Percentiles rank a stretch among this genome's conserved stretches.
Conservation (phyloP, 495 filamentous ascomycete genomes). For the Annulohypoxylon bovei region DNA sequence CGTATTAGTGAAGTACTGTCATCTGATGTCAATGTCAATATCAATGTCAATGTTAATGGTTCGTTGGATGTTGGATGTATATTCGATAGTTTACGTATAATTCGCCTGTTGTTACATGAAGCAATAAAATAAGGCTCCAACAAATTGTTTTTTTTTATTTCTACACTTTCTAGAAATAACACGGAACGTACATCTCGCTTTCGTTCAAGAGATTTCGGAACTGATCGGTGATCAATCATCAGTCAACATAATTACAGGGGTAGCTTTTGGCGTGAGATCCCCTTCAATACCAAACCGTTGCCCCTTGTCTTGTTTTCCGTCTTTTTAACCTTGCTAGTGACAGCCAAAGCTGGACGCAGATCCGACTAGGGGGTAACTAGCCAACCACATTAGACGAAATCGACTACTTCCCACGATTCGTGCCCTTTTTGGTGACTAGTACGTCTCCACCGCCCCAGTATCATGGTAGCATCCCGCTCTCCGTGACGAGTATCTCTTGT, state of each 20-base stretch:
- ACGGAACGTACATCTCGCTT: slow-evolving; percentile 10
- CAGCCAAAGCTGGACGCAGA: slow-evolving; percentile 31
- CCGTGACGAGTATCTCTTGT: slow-evolving; percentile 47
- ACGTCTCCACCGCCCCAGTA: slow-evolving; percentile 34
- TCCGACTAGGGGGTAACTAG: slow-evolving; percentile 29
- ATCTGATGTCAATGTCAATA: background rate
- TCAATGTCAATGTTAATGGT: background rate
- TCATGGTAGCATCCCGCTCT: slow-evolving; percentile 46
- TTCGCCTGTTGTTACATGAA: background rate
- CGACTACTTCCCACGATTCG: slow-evolving; percentile 25
- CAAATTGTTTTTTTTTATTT: background rate
- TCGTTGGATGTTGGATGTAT: background rate
- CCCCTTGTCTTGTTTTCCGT: slow-evolving; percentile 26
- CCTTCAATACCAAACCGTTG: slow-evolving; percentile 34
- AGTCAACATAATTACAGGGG: slow-evolving; percentile 25
- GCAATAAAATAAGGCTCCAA: background rate
- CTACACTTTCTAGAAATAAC: slow-evolving; percentile 18
- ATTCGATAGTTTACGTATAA: background rate
- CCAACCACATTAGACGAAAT: slow-evolving; percentile 25
- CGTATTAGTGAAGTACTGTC: background rate
- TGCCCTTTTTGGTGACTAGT: slow-evolving; percentile 21
- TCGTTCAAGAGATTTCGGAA: slow-evolving; percentile 13
- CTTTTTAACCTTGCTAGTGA: slow-evolving; percentile 27
- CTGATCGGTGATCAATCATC: slow-evolving; percentile 20
- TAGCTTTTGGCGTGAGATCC: slow-evolving; percentile 33